A percentile compares a stretch with the other conserved stretches of the same genome.
Evolutionary conservation across 139 green algal species (phyloP).

Genomic region (Tetratostichococcus sp.): DNA sequence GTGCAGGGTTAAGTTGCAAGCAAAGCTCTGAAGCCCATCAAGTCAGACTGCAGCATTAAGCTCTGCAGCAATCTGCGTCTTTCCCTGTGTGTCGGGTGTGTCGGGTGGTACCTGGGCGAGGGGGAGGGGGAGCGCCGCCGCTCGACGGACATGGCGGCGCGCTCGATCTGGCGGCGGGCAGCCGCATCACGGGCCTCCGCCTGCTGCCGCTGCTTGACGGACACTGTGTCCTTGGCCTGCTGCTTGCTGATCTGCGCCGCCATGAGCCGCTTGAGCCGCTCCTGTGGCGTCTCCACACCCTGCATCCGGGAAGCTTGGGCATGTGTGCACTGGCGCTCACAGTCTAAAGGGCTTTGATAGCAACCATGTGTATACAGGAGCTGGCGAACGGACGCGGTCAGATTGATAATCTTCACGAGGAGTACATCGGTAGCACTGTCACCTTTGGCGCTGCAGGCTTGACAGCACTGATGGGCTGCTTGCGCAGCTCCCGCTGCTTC

Average conservation of each 20-base stretch:
- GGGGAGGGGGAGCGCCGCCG: background rate
- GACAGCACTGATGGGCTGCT: background rate
- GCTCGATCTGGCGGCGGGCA: constrained; percentile 30
- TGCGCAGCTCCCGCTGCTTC: background rate
- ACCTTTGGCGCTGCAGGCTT: background rate
- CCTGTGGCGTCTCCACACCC: constrained; percentile 62
- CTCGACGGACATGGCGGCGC: background rate
- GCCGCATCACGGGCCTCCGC: constrained; percentile 25
- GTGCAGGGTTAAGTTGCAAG: too few species aligned
- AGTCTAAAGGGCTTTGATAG: too few species aligned
- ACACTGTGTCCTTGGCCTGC: constrained; percentile 54
- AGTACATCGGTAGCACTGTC: too few species aligned
- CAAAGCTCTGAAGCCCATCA: too few species aligned
- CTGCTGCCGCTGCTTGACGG: constrained; percentile 40
- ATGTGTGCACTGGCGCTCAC: too few species aligned
- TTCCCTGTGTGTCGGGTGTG: too few species aligned
- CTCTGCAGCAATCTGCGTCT: too few species aligned
- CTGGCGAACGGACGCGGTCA: too few species aligned
- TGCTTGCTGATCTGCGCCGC: constrained; percentile 74
- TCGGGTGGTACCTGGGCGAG: background rate
- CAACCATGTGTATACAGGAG: too few species aligned
- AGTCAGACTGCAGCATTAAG: too few species aligned
- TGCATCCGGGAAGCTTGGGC: too few species aligned
- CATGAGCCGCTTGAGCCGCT: constrained; percentile 77
- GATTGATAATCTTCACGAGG: too few species aligned